These are phyloP conservation scores for Didymella pinodella DNA, from an alignment of 2,329 filamentous ascomycete genomes.

Conservation along the genomic window DNA sequence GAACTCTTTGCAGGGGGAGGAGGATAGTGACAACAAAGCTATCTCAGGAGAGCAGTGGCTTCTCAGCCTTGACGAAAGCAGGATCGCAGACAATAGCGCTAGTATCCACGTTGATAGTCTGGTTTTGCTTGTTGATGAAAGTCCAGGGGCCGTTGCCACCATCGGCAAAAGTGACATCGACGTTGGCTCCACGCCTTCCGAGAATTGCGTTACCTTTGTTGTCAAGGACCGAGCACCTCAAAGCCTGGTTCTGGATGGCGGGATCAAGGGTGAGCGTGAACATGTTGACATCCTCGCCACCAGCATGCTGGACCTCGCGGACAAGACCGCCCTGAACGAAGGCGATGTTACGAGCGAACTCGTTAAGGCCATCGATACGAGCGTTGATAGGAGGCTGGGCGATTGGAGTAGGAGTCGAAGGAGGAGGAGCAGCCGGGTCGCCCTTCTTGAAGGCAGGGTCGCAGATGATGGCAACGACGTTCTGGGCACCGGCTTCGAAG, in stretches of 20 bases:
- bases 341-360: conserved; percentile 14
- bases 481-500: conserved; percentile 10
- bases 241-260: conserved; percentile 15
- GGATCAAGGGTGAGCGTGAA: conserved; percentile 24
- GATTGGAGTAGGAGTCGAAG: not conserved
- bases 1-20: too few species aligned
- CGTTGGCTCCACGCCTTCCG: conserved; percentile 22
- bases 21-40: not conserved
- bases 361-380: conserved; percentile 16
- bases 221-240: conserved; percentile 29
- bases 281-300: conserved; percentile 12
- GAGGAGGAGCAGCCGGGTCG: conserved; percentile 1
- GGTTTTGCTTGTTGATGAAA: conserved; percentile 15
- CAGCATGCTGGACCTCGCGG: conserved; percentile 6
- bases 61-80: conserved; percentile 18
- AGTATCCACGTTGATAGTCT: conserved; percentile 16
- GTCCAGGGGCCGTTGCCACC: conserved; percentile 24
- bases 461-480: conserved; percentile 15
- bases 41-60: not conserved
- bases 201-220: conserved; percentile 18
- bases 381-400: conserved; percentile 8
- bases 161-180: conserved; percentile 29
- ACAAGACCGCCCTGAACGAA: conserved; percentile 17
- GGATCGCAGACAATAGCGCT: conserved; percentile 29
- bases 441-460: conserved; percentile 16